Conservation (phyloP, 768 basidiomycete species). For the Leccinum rimulosum region DNA sequence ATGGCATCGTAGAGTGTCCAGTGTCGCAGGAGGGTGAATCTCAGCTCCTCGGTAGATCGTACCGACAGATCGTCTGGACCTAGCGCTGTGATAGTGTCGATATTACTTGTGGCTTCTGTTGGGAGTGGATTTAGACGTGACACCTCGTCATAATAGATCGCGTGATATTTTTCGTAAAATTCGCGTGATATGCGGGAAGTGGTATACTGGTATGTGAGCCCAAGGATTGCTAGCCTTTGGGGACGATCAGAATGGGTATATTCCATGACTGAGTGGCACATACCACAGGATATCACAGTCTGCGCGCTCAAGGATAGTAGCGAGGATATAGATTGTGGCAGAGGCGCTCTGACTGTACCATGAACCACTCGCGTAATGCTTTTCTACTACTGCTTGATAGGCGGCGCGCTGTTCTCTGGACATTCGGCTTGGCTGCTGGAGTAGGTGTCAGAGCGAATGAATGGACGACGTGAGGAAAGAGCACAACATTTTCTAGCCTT, state of each 20-base stretch:
- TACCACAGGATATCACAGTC: conserved; percentile 95
- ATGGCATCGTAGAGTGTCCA: conserved; percentile 99
- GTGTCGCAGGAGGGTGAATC: conserved; percentile 94
- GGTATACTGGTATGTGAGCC: conserved; percentile 90
- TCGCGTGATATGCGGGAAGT: conserved; percentile 85
- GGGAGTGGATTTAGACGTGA: conserved; percentile 78
- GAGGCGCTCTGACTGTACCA: conserved; percentile 89
- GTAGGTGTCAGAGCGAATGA: conserved; percentile 4
- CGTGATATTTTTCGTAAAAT: conserved; percentile 78
- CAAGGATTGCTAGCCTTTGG: conserved; percentile 85
- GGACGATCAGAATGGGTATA: conserved; percentile 6
- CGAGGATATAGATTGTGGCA: conserved; percentile 84
- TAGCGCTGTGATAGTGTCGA: conserved; percentile 48
- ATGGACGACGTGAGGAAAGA: not conserved
- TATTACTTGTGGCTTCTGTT: conserved; percentile 35
- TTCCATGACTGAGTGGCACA: conserved; percentile 11
- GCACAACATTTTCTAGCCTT: conserved; percentile 47
- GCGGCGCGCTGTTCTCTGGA: conserved; percentile 66
- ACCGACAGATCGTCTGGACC: conserved; percentile 85
- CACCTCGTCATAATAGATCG: conserved; percentile 87
- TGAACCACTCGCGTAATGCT: conserved; percentile 83
- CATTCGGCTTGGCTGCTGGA: conserved; percentile 52
- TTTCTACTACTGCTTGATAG: conserved; percentile 65
- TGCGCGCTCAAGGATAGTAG: conserved; percentile 85
- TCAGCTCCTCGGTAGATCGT: conserved; percentile 80